Evolutionary conservation across 75 land plant genomes (phyloP), one percentile per base, ranked within the genome.

Genomic region (Pinus albicaulis): DNA sequence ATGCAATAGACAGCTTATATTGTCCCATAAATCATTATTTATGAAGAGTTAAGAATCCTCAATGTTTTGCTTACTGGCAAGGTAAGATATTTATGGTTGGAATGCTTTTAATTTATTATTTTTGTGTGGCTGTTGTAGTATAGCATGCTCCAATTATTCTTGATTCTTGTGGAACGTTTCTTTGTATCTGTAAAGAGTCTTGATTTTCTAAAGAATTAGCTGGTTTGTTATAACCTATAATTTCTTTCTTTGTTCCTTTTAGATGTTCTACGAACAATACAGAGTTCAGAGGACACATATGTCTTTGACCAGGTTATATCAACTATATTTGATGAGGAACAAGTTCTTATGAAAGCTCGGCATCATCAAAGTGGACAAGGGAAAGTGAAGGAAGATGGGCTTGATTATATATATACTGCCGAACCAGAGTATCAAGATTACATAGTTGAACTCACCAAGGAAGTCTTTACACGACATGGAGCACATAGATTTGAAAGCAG

Each of bases 241-340:
- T 28, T 20, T 57, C 59, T 23, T 5, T 24, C 3, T 41, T 31
- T 31, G 14, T 69, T 19, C 71, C 20, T 82, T 24, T 73, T 86
- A 97, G 99, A 94, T 87, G 84, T 97, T 56, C 66, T 97, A 58
- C 85, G 99, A 10, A 89, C 90, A 31, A 97, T 97, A 71, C 90
- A 92, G 53, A 85, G 84, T 53, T 83, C 99, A 52, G 99, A 97
- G 82, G 92, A 94, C 76, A 82, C 85, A 61, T 86, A 83, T 82
- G 89, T 94, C 48, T 90, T 88, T 80, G 99, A 97, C 70, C 92
- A 84, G 82, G 90, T 97, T 80, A 86, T 97, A 7, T 86, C 86
- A 36, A 66, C 98, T 16, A 84, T 97, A 7, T 97, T 97, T 86
- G 90, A 94, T 86, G 91, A 94, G 57, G 89, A 89, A 26, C 82